These are phyloP conservation scores for Ailanthus altissimus DNA, from an alignment of 345 rosid genomes.

Conservation along the genomic window DNA sequence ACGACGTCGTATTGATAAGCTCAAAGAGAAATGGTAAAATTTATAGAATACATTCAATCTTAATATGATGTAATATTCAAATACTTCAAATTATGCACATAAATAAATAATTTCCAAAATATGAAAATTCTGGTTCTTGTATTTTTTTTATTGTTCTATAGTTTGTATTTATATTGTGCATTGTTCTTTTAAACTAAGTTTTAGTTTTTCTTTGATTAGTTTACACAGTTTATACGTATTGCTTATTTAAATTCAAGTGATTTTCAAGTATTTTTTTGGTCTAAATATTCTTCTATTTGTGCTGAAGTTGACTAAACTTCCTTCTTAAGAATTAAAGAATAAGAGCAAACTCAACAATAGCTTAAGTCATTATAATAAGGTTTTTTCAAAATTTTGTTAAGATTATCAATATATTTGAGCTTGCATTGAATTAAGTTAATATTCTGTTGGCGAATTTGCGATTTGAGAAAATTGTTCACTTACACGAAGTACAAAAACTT, in stretches of 20 bases:
- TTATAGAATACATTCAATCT: background rate
- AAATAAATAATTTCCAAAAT: background rate
- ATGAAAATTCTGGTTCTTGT: background rate
- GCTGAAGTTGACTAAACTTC: background rate
- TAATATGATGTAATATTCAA: background rate
- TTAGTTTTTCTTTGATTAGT: background rate
- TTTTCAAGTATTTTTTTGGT: background rate
- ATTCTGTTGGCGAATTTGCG: background rate
- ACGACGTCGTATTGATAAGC: slow-evolving; percentile 52
- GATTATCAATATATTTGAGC: background rate
- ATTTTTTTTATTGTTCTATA: background rate
- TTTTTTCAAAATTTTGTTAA: background rate
- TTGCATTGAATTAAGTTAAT: background rate
- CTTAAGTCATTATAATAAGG: too few relatives aligned
- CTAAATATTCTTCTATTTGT: background rate
- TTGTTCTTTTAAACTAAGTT: background rate
- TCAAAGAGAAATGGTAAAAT: slow-evolving; percentile 76
- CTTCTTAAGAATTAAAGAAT: background rate
- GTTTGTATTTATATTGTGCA: background rate
- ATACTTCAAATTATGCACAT: background rate
- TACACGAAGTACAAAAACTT: background rate
- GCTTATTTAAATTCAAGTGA: too few relatives aligned
- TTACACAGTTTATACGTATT: background rate
- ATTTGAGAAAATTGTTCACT: background rate
- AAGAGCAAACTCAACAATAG: background rate